Evolutionary conservation across 1,284 basidiomycete genomes (phyloP).

Genomic region (Sanguinoderma infundibulare): DNA sequence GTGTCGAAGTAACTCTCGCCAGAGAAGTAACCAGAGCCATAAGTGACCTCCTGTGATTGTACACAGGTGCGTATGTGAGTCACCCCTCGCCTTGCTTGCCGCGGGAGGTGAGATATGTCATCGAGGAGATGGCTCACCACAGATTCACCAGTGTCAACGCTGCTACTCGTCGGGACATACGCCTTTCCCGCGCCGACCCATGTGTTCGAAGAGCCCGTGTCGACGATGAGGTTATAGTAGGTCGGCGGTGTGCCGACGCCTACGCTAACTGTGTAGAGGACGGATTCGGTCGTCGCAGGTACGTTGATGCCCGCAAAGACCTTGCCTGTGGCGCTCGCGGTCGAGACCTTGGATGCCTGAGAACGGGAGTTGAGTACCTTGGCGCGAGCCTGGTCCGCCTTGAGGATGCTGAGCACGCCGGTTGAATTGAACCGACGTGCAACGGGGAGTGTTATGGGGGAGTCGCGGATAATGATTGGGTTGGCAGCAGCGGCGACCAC

Average conservation of each 20-base stretch:
- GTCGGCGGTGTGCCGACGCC: slow-evolving; percentile 27
- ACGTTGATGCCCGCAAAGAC: slow-evolving; percentile 8
- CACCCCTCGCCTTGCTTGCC: too few species aligned
- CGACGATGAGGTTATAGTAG: slow-evolving; percentile 20
- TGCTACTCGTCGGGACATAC: slow-evolving; percentile 40
- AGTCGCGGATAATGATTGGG: slow-evolving; percentile 30
- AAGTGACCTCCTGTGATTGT: background rate
- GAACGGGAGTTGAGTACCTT: slow-evolving; percentile 26
- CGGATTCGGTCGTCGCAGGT: slow-evolving; percentile 24
- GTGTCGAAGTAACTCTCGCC: slow-evolving; percentile 45
- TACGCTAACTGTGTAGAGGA: slow-evolving; percentile 25
- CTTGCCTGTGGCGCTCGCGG: too few species aligned
- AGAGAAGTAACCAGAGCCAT: background rate
- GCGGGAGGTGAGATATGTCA: too few species aligned
- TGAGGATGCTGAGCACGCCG: slow-evolving; percentile 19
- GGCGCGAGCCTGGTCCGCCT: slow-evolving; percentile 31
- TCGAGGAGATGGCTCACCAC: slow-evolving; percentile 2
- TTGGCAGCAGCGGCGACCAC: too few species aligned
- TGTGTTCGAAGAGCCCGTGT: slow-evolving; percentile 49
- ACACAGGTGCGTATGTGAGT: too few species aligned
- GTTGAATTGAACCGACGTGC: slow-evolving; percentile 30
- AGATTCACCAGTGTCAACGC: slow-evolving; percentile 34
- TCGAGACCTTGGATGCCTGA: too few species aligned
- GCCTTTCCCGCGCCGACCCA: slow-evolving; percentile 54
- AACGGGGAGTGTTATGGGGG: slow-evolving; percentile 28